Base-by-base conservation (phyloP, 306 rosid genomes). In the Sesbania bispinosa region DNA sequence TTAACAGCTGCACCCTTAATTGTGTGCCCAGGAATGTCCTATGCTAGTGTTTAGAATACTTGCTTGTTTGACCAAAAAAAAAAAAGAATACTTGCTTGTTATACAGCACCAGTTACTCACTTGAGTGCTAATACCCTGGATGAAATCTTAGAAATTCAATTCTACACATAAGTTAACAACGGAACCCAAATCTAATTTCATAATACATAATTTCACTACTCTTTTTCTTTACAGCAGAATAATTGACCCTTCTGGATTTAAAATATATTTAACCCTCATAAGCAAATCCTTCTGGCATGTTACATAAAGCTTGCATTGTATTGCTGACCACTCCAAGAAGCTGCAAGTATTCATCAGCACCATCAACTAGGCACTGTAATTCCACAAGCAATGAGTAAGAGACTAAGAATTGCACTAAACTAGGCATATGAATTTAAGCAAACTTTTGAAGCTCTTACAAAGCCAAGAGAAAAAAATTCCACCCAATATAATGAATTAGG, bases 301-400 rank as follows among this genome's bases (percentile, higher is more conserved):
- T 77, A 36, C 80, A 78, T 16, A 82, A 61, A 59, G 94, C 89
- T 71, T 87, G 86, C 86, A 88, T 91, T 29, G 87, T 74, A 55
- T 62, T 81, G 88, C 99, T 81, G 23, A 86, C 85, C 66, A 89
- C 92, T 21, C 81, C 96, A 11, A 94, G 96, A 74, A 94, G 92
- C 83, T 91, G 96, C 88, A 94, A 74, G 81, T 94, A 91, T 72
- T 89, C 96, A 36, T 91, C 99, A 1, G 93, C 92, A 23, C 97
- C 96, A 51, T 94, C 97, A 15, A 91, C 86, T 4, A 94, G 88
- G 79, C 88, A 73, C 99, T 90, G 92, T 81, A 81, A 65, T 79
- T 67, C 62, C 66, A 73, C 65, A 78, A 33, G 54, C 58, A 51
- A 68, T 27, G 64, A 64, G 55, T 80, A 16, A 78, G n/a, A n/a